Evolutionary conservation across 148 eudicot genomes (phyloP), one percentile per base, ranked within the genome.

Genomic region (Nepenthes gracilis): DNA sequence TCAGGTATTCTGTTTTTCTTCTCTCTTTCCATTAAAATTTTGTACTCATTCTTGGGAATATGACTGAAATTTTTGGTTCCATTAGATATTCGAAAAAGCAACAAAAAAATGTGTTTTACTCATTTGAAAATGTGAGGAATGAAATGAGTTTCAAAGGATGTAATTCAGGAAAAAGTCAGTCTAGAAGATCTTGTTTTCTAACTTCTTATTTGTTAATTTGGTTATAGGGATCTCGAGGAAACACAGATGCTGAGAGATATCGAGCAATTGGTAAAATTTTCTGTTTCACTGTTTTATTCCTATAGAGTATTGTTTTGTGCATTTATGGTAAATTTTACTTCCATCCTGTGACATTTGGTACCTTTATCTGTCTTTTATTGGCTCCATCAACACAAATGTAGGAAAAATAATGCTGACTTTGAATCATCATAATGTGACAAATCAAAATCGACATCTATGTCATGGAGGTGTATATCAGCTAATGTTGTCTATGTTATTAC

Each of bases 211-310:
- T 12, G 36, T 43, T 54, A 47, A 52, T 64, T 68, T 34, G 38
- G 13, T 1, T 55, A 36, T 60, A 81, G 85, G 85, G 82, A 52
- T 68, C 60, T 63, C 77, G 68, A 52, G 36, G 71, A 43, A 67
- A 64, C 54, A 40, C 77, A 64, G 82, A 77, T 63, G 57, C 61
- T 47, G 77, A 80, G 64, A 76, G 74, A 73, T 70, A 61, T 68
- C 81, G 76, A 47, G 63, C 84, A 64, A 51, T 60, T 54, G 79
- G 80, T 77, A 74, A 68, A 33, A 36, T 34, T 54, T 64, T 48
- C 47, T 14, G 40, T 45, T 36, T 50, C 8, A 14, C 43, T 33
- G 6, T 45, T 36, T 64, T 64, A 10, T 14, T 4, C 35, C 58
- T 3, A 8, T 23, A 32, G 36, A 33, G 8, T 36, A 9, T 57